Conservation (phyloP, 169 alveolate genomes). For the Plasmodium fragile region DNA sequence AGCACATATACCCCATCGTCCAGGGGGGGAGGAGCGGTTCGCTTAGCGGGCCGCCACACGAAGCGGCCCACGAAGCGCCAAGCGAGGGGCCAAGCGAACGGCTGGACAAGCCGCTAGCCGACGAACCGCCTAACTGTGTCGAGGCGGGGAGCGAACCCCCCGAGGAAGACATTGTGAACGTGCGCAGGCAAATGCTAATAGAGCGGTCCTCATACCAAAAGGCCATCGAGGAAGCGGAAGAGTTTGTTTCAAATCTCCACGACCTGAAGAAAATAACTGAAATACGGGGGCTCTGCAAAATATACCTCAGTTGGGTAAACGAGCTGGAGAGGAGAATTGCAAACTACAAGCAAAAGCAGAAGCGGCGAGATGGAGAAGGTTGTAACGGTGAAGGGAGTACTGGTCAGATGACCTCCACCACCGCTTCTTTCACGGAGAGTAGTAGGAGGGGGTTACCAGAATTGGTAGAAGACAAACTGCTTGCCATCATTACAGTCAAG, state of each 20-base stretch:
- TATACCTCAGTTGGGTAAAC: slow-evolving; percentile 69
- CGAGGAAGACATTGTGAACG: slow-evolving; percentile 29
- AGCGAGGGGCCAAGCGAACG: not conserved
- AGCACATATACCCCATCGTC: slow-evolving; percentile 81
- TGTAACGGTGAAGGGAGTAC: not conserved
- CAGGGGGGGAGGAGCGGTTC: not conserved
- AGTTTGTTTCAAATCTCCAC: slow-evolving; percentile 67
- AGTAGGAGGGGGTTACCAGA: slow-evolving; percentile 36
- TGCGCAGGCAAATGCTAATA: slow-evolving; percentile 82
- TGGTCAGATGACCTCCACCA: not conserved
- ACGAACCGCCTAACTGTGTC: not conserved
- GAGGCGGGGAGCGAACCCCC: not conserved
- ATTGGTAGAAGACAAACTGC: slow-evolving; percentile 18
- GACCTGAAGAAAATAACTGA: slow-evolving; percentile 62
- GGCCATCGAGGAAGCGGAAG: slow-evolving; percentile 77
- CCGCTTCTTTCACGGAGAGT: not conserved
- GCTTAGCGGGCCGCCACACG: not conserved
- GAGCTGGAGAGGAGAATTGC: slow-evolving; percentile 45
- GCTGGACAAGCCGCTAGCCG: too few relatives aligned
- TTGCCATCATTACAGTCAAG: slow-evolving; percentile 79
- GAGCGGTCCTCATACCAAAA: slow-evolving; percentile 75
- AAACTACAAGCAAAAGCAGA: slow-evolving; percentile 42
- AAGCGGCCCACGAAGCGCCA: not conserved
- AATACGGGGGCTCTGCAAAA: slow-evolving; percentile 67
- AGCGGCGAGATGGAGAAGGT: not conserved